Evolutionary conservation across 495 filamentous ascomycete species (phyloP), one percentile per base, ranked within the genome.

Genomic region (Clavariopsis aquatica): DNA sequence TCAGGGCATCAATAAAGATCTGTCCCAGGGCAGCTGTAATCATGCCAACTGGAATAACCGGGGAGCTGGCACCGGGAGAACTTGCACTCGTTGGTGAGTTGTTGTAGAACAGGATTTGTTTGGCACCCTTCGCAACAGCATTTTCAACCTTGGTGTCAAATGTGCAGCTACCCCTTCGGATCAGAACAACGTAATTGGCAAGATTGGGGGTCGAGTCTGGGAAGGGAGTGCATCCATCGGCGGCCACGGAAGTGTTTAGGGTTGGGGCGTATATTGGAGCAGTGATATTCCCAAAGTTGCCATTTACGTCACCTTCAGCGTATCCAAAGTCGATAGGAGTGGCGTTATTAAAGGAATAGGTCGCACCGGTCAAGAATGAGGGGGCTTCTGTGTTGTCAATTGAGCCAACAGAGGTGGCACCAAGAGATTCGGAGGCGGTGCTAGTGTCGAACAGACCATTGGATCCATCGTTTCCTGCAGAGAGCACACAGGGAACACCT

Each of bases 81-180:
- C 10, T 3, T 17, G 43, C 55, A 26, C 24, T 15, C 12, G 10
- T 23, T 7, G 55, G 19, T n/a, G 24, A 24, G 38, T 58, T 49
- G 55, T 58, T 58, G 55, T 58, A 58, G 24, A 58, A 46, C 20
- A 58, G 31, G 36, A 58, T 49, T 2, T 12, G 31, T 34, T 58
- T 47, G 10, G 55, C 55, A 6, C 55, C 55, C 5, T 27, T 15
- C 2, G 55, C 55, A n/a, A 23, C 38, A 15, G 43, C 38, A 47
- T 46, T 49, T 4, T 23, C 43, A 6, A 23, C 38, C 55, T 58
- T 58, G 22, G 23, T 12, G 17, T 23, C 55, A 27, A 46, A 58
- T n/a, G 55, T 46, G 24, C 55, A 58, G 2, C 22, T 28, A 15
- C 55, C 55, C 17, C 55, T 12, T 1, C 55, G 36, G n/a, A 58